Percentiles rank a stretch among this genome's conserved stretches.
These are phyloP conservation scores for Gloeophyllum trabeum DNA, from an alignment of 768 basidiomycete species.

Conservation along the genomic window DNA sequence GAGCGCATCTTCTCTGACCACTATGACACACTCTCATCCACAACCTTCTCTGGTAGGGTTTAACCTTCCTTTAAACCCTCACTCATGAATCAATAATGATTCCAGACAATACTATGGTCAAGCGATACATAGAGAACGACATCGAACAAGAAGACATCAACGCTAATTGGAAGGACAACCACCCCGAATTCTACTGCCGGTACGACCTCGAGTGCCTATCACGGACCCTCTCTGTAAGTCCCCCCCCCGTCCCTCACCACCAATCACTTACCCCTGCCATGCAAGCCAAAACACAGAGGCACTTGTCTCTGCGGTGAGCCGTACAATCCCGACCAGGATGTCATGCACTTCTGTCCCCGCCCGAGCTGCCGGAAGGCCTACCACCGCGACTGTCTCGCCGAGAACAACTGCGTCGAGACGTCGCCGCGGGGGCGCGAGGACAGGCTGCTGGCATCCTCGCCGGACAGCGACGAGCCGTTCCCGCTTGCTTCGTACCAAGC, in stretches of 20 bases:
- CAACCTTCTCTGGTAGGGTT: constrained; percentile 33
- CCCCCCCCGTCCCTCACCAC: not conserved
- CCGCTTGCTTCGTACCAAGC: too few species aligned
- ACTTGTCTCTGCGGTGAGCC: constrained; percentile 35
- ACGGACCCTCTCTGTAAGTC: constrained; percentile 24
- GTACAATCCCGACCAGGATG: constrained; percentile 29
- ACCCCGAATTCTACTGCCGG: constrained; percentile 40
- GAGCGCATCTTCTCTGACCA: constrained; percentile 42
- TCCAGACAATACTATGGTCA: constrained; percentile 24
- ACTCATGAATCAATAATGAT: not conserved
- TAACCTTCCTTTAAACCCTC: not conserved
- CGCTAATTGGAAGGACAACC: too few species aligned
- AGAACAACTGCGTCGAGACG: constrained; percentile 14
- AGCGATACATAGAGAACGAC: constrained; percentile 25
- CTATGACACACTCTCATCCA: constrained; percentile 32
- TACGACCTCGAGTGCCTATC: constrained; percentile 27
- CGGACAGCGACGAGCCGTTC: constrained; percentile 19
- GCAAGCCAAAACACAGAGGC: constrained; percentile 28
- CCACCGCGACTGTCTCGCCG: constrained; percentile 35
- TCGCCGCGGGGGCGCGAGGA: constrained; percentile 8
- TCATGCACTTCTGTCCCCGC: constrained; percentile 50
- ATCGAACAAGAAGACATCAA: constrained; percentile 28
- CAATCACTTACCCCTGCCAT: not conserved
- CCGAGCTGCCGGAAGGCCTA: constrained; percentile 34
- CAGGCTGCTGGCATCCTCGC: constrained; percentile 25